Evolutionary conservation across 1,139 yeast species (phyloP).

Genomic region (Insectozyma bohioensis): DNA sequence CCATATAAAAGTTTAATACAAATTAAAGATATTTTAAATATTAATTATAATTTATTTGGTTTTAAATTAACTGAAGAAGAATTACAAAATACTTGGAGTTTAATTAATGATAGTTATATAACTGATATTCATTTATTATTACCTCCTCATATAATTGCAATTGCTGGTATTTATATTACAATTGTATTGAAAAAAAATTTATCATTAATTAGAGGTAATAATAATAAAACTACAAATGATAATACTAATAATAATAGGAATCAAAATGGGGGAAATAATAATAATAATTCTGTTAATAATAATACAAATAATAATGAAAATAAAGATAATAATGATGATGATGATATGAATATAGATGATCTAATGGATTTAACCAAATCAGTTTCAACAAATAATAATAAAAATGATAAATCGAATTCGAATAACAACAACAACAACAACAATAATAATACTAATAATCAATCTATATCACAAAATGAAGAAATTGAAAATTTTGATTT

Average conservation of each 20-base stretch:
- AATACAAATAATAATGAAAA: constrained; percentile 2
- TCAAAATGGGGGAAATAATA: neutral
- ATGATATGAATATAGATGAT: constrained; percentile 39
- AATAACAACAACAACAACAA: constrained; percentile 3
- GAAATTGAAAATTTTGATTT: constrained; percentile 17
- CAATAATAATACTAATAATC: constrained; percentile 1
- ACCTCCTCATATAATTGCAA: constrained; percentile 91
- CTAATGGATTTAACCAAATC: constrained; percentile 29
- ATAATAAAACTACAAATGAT: constrained; percentile 8
- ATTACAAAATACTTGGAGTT: constrained; percentile 82
- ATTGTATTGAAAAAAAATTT: constrained; percentile 54
- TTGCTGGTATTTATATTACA: constrained; percentile 76
- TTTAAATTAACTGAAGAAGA: constrained; percentile 62
- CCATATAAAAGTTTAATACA: constrained; percentile 79
- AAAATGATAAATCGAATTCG: constrained; percentile 2
- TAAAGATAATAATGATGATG: constrained; percentile 4
- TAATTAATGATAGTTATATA: constrained; percentile 84
- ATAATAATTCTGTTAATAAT: constrained; percentile 3
- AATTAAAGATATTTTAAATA: constrained; percentile 46
- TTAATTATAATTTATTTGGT: constrained; percentile 26
- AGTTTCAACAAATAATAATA: constrained; percentile 5
- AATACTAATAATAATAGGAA: constrained; percentile 1
- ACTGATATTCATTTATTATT: constrained; percentile 79
- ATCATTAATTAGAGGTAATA: constrained; percentile 18
- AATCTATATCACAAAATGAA: constrained; percentile 1